Base-by-base conservation (phyloP, 2,329 filamentous ascomycete genomes). In the Gnomoniopsis smithogilvyi region DNA sequence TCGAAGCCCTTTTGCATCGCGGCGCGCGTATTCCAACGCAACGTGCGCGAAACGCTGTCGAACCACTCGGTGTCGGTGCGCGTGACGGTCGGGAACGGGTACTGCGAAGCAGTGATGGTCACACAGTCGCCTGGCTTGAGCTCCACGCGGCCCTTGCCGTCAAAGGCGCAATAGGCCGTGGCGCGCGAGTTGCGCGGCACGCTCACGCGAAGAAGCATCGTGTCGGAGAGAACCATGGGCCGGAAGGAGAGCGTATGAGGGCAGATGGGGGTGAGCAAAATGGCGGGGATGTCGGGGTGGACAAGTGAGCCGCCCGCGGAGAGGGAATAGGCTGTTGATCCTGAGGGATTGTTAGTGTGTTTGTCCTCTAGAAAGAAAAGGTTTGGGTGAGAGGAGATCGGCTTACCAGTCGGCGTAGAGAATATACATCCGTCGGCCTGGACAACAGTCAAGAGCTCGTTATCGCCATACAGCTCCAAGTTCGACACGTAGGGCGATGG, bases 391-490 rank as follows among this genome's bases (percentile, higher is more conserved):
- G 15, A 6, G 34, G 8, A 33, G 49, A 21, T 53, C 51, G 15
- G 26, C 70, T 62, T 67, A 73, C 87, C 95, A 33, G 95, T 99
- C 1, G 95, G 95, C 0, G 95, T 99, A 49, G 91, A 96, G 74
- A 99, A 96, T 70, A 99, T 99, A 77, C 93, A 96, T 57, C 95
- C 95, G 69, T 99, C 95, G 36, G 95, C 95, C 76, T 96, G 93
- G 51, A 99, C 91, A 54, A 97, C 91, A 17, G 95, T 99, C 66
- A 99, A 82, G 47, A 97, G 87, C 73, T 96, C 92, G 69, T 96
- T 90, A 70, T 99, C 95, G 63, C 93, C 95, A 72, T 96, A 98
- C 12, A 99, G 81, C 76, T 99, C 95, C 43, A 99, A 82, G 75
- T 96, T 96, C 47, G 94, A 98, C 60, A 99, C 94, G 71, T 98